Percentiles rank a stretch among this genome's conserved stretches.
Evolutionary conservation across 2,329 filamentous ascomycete species (phyloP).

Genomic region (Colletotrichum scovillei): DNA sequence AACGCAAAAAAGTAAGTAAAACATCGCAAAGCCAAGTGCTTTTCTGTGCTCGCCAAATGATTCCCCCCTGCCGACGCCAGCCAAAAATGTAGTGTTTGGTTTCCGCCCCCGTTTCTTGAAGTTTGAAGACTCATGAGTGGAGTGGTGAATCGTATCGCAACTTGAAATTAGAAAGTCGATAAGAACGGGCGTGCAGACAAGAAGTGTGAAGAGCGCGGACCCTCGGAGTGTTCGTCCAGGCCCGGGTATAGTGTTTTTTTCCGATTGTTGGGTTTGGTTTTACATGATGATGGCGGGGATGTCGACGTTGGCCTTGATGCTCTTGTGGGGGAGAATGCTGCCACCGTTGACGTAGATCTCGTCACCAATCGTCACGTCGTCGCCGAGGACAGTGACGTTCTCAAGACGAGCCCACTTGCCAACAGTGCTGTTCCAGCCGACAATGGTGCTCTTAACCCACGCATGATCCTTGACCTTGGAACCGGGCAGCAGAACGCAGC

Average conservation of each 20-base stretch:
- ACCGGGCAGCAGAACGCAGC: constrained; percentile 88
- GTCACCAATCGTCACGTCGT: constrained; percentile 97
- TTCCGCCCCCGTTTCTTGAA: constrained; percentile 24
- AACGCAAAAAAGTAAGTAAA: constrained; percentile 2
- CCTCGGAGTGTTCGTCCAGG: constrained; percentile 5
- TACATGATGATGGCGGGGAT: constrained; percentile 77
- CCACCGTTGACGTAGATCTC: constrained; percentile 97
- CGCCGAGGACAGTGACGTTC: constrained; percentile 97
- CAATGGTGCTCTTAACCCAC: constrained; percentile 98
- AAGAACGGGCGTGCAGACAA: constrained; percentile 29
- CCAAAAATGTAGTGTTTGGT: constrained; percentile 34
- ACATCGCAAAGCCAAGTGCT: constrained; percentile 33
- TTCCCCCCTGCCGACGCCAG: constrained; percentile 34
- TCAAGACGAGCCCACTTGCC: constrained; percentile 96
- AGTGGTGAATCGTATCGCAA: constrained; percentile 35
- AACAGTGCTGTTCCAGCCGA: constrained; percentile 97
- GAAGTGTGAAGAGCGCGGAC: constrained; percentile 21
- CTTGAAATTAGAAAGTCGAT: constrained; percentile 36
- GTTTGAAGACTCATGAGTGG: constrained; percentile 28
- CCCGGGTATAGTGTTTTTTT: constrained; percentile 8
- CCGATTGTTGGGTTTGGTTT: constrained; percentile 36
- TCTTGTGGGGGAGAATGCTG: constrained; percentile 96
- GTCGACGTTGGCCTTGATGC: constrained; percentile 98
- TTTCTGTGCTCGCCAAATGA: constrained; percentile 35
- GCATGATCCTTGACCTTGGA: constrained; percentile 98